A percentile compares a stretch with the other conserved stretches of the same genome.
These are phyloP conservation scores for Rubia tinctorum DNA, from an alignment of 305 asterid genomes.

Conservation along the genomic window DNA sequence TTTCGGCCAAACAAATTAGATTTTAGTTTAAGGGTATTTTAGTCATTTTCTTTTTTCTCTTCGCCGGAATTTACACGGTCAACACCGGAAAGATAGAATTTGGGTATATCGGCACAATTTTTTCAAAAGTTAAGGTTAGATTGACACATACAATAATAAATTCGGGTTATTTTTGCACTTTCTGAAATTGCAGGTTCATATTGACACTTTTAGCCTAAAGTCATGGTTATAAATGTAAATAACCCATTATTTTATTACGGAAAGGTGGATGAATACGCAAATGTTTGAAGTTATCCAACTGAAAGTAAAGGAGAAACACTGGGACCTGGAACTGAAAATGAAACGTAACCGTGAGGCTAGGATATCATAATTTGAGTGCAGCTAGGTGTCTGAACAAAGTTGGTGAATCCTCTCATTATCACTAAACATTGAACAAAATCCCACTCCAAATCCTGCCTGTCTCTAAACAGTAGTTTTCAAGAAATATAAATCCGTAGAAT, in stretches of 20 bases:
- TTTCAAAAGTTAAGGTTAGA: too few relatives aligned
- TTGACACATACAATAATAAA: too few relatives aligned
- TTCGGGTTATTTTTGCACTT: too few relatives aligned
- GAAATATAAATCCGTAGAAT: neutral
- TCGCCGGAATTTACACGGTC: too few relatives aligned
- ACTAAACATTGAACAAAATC: neutral
- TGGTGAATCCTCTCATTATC: conserved; percentile 7
- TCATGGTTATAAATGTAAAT: too few relatives aligned
- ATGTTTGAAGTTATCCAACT: neutral
- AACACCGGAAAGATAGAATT: too few relatives aligned
- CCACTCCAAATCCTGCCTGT: conserved; percentile 11
- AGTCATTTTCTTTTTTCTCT: too few relatives aligned
- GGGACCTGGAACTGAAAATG: neutral
- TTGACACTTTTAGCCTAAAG: too few relatives aligned
- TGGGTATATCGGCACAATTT: too few relatives aligned
- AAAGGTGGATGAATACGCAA: neutral
- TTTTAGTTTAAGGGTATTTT: too few relatives aligned
- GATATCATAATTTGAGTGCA: neutral
- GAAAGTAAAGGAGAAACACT: neutral
- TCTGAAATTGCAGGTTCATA: too few relatives aligned
- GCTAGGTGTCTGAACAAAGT: conserved; percentile 14
- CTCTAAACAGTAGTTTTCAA: neutral
- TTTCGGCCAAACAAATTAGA: too few relatives aligned
- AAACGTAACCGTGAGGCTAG: neutral
- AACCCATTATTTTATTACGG: neutral